Evolutionary conservation across 768 basidiomycete species (phyloP).

Genomic region (Suillus variegatus): DNA sequence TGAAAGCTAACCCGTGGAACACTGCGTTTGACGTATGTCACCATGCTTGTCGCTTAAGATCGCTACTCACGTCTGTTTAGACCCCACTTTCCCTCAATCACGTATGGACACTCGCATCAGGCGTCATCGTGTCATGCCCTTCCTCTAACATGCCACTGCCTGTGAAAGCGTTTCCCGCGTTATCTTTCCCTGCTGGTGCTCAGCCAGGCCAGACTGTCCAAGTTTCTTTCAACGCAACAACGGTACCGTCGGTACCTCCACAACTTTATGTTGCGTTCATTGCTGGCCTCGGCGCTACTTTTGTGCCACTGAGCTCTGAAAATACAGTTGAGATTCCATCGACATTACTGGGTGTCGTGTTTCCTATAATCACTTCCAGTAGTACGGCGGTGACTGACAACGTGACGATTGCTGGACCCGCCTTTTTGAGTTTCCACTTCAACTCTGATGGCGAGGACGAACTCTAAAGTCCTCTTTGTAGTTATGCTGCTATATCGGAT

Average conservation of each 20-base stretch:
- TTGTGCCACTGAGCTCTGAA: slow-evolving; percentile 29
- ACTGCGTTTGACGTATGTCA: slow-evolving; percentile 42
- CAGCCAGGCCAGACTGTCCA: slow-evolving; percentile 31
- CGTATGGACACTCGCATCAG: slow-evolving; percentile 47
- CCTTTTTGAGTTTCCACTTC: slow-evolving; percentile 28
- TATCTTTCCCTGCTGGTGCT: slow-evolving; percentile 36
- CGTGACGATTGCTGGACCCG: slow-evolving; percentile 43
- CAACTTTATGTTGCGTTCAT: slow-evolving; percentile 37
- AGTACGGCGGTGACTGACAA: slow-evolving; percentile 34
- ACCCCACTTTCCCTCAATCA: slow-evolving; percentile 42
- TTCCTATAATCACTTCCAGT: slow-evolving; percentile 37
- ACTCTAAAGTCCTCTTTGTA: neutral
- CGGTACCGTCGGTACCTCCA: neutral
- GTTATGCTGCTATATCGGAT: neutral
- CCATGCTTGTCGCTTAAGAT: neutral
- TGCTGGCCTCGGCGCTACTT: slow-evolving; percentile 34
- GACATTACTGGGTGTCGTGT: slow-evolving; percentile 33
- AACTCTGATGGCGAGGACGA: slow-evolving; percentile 20
- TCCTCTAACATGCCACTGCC: slow-evolving; percentile 47
- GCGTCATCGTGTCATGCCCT: slow-evolving; percentile 52
- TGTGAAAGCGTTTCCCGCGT: slow-evolving; percentile 49
- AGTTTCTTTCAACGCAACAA: slow-evolving; percentile 25
- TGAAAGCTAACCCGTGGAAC: slow-evolving; percentile 45
- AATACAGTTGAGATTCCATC: slow-evolving; percentile 25
- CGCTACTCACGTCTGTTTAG: slow-evolving; percentile 15